Percentiles rank a stretch among this genome's conserved stretches.
Evolutionary conservation across 768 basidiomycete genomes (phyloP).

Genomic region (Lentinula aciculospora): DNA sequence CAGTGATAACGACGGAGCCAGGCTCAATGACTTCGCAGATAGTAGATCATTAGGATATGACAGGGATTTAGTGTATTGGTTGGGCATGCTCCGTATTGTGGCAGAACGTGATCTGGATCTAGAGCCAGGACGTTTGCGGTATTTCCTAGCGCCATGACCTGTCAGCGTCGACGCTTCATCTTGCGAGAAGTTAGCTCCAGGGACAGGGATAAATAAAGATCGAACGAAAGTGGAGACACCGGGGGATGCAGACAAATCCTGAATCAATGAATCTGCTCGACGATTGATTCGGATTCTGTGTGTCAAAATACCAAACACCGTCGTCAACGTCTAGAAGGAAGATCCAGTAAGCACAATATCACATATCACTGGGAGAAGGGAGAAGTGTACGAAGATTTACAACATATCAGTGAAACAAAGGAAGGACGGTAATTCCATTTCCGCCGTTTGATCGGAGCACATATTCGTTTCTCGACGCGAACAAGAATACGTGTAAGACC

Average conservation of each 20-base stretch:
- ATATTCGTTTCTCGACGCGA: not conserved
- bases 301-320: slow-evolving; percentile 49
- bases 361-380: not conserved
- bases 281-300: slow-evolving; percentile 6
- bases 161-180: slow-evolving; percentile 6
- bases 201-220: slow-evolving; percentile 28
- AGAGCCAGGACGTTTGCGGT: slow-evolving; percentile 5
- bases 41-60: slow-evolving; percentile 30
- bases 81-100: slow-evolving; percentile 1
- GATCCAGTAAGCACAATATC: not conserved
- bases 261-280: not conserved
- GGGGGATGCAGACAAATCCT: slow-evolving; percentile 8
- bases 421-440: not conserved
- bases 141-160: not conserved
- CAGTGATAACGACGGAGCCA: not conserved
- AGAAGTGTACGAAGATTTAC: not conserved
- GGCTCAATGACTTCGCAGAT: slow-evolving; percentile 3
- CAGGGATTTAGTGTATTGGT: slow-evolving; percentile 22
- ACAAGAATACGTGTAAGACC: not conserved
- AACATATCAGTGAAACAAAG: no score
- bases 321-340: slow-evolving; percentile 46
- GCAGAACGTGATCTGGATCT: not conserved
- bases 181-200: slow-evolving; percentile 8
- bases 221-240: slow-evolving; percentile 25
- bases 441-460: not conserved